Percentiles rank a stretch among this genome's conserved stretches.
Conservation (phyloP, 257 asterid species). For the Nicotiana obtusifolia region DNA sequence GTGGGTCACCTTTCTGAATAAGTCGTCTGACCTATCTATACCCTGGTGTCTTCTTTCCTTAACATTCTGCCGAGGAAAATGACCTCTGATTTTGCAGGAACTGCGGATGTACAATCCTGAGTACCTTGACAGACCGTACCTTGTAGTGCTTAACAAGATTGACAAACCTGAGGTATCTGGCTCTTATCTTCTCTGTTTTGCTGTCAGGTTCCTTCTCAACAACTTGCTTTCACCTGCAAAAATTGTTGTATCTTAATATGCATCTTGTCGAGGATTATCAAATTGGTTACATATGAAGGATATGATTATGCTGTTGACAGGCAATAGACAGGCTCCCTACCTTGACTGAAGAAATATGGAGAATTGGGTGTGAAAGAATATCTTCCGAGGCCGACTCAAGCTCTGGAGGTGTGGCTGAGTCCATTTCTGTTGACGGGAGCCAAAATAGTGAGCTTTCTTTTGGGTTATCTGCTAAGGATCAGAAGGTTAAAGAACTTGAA, state of each 20-base stretch:
- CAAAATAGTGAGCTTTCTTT: slow-evolving; percentile 22
- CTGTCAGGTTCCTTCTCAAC: background rate
- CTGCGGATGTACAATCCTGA: slow-evolving; percentile 96
- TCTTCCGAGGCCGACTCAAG: slow-evolving; percentile 10
- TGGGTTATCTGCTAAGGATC: slow-evolving; percentile 23
- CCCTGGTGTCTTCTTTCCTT: background rate
- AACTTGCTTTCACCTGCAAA: background rate
- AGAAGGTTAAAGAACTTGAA: slow-evolving; percentile 61
- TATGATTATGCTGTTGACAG: slow-evolving; percentile 29
- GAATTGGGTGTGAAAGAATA: slow-evolving; percentile 51
- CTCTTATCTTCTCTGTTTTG: slow-evolving; percentile 1
- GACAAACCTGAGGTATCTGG: slow-evolving; percentile 72
- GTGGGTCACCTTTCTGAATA: background rate
- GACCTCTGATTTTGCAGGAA: slow-evolving; percentile 49
- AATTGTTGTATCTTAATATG: background rate
- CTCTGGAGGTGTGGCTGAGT: slow-evolving; percentile 13
- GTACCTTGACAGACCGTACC: slow-evolving; percentile 83
- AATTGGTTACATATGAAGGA: background rate
- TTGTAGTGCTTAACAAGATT: slow-evolving; percentile 83
- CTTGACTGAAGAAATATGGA: slow-evolving; percentile 53
- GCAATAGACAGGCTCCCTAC: slow-evolving; percentile 62
- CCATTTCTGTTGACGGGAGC: slow-evolving; percentile 19
- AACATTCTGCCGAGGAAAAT: background rate
- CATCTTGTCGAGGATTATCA: background rate
- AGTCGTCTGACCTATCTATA: background rate